Conservation (phyloP, 768 basidiomycete genomes). For the Tulasnella calospora region DNA sequence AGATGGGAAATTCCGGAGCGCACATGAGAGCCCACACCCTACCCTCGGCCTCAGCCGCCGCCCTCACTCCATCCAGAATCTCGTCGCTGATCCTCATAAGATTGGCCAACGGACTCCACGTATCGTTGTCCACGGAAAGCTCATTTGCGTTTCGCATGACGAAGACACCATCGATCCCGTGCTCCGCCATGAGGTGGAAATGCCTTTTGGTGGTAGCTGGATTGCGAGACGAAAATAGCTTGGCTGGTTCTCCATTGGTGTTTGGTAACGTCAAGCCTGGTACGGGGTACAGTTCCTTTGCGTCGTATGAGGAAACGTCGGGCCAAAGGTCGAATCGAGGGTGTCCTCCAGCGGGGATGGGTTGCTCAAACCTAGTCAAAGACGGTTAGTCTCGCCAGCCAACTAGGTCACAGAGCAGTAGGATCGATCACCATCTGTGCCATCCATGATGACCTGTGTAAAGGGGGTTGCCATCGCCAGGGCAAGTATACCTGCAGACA, state of each 20-base stretch:
- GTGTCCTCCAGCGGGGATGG: conserved; percentile 53
- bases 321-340: conserved; percentile 79
- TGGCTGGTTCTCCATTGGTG: conserved; percentile 52
- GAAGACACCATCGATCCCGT: conserved; percentile 76
- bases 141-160: conserved; percentile 71
- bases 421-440: conserved; percentile 66
- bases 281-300: conserved; percentile 64
- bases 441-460: conserved; percentile 68
- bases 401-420: not conserved
- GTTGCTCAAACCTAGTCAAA: conserved; percentile 17
- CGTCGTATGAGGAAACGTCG: conserved; percentile 63
- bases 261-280: conserved; percentile 57
- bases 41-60: conserved; percentile 74
- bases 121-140: conserved; percentile 49
- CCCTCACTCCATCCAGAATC: conserved; percentile 62
- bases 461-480: conserved; percentile 57
- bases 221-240: conserved; percentile 74
- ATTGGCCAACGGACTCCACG: conserved; percentile 45
- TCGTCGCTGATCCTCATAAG: conserved; percentile 65
- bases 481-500: conserved; percentile 60
- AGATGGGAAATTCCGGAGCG: conserved; percentile 32
- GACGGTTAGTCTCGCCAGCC: not conserved
- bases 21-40: conserved; percentile 82
- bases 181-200: conserved; percentile 79
- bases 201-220: conserved; percentile 65